These are phyloP conservation scores for Citeromyces siamensis DNA, from an alignment of 1,139 yeast species.

Conservation along the genomic window DNA sequence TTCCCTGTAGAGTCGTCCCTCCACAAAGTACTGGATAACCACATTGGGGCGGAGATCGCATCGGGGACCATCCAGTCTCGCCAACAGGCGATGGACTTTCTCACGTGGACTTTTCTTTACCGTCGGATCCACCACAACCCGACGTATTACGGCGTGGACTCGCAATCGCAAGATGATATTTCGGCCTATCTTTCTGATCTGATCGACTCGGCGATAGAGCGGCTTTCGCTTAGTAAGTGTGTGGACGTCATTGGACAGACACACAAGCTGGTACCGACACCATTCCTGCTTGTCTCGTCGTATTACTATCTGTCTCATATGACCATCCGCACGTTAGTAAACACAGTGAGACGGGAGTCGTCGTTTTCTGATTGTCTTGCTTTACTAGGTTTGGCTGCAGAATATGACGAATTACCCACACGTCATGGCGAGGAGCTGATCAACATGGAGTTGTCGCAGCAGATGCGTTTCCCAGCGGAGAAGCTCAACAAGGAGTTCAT, in stretches of 20 bases:
- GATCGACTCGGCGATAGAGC: conserved; percentile 58
- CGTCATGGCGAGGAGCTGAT: conserved; percentile 92
- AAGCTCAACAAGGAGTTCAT: conserved; percentile 55
- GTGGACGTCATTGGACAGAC: conserved; percentile 32
- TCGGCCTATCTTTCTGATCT: conserved; percentile 59
- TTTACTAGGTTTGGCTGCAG: conserved; percentile 70
- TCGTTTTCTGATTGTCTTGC: conserved; percentile 59
- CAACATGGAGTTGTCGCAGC: conserved; percentile 80
- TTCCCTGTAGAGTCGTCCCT: conserved; percentile 96
- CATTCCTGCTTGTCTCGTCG: conserved; percentile 76
- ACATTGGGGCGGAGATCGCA: conserved; percentile 92
- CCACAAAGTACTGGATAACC: conserved; percentile 88
- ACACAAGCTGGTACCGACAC: conserved; percentile 50
- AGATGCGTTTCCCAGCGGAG: conserved; percentile 66
- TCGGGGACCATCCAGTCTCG: conserved; percentile 74
- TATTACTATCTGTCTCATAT: conserved; percentile 90
- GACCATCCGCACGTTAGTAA: conserved; percentile 62
- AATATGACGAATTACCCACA: conserved; percentile 87
- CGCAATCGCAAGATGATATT: conserved; percentile 51
- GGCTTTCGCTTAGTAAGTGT: conserved; percentile 66
- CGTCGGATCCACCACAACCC: conserved; percentile 95
- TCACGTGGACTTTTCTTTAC: conserved; percentile 91
- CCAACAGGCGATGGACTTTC: conserved; percentile 86
- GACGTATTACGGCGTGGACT: conserved; percentile 84
- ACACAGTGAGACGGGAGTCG: conserved; percentile 34